A percentile compares a stretch with the other conserved stretches of the same genome.
phyloP scores from a whole-genome alignment of 2,329 filamentous ascomycete species.

The Cladophialophora bantiana region DNA sequence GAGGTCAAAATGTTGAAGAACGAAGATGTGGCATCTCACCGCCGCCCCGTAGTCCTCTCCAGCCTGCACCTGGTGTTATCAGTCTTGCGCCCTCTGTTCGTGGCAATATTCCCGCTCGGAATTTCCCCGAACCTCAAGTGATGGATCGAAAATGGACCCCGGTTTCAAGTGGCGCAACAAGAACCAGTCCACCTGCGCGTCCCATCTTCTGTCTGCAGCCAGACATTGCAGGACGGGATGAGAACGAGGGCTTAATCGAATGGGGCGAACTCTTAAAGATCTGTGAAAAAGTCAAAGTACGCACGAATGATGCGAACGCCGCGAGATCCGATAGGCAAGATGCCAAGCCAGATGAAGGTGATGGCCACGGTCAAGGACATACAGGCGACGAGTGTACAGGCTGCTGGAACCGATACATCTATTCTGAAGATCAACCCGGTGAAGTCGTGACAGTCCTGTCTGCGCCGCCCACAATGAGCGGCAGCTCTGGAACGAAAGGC shows the following conservation, averaged over 20 bases:
- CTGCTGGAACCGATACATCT: constrained; percentile 6
- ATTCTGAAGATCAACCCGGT: not conserved
- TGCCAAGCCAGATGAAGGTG: not conserved
- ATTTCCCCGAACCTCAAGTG: not conserved
- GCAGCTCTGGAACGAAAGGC: not conserved
- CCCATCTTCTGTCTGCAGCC: constrained; percentile 51
- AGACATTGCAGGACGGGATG: constrained; percentile 52
- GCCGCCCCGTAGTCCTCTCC: constrained; percentile 12
- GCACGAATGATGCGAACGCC: not conserved
- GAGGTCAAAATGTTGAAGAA: not conserved
- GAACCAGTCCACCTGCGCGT: not conserved
- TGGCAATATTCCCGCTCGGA: not conserved
- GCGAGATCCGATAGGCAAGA: not conserved
- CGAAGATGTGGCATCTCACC: not conserved
- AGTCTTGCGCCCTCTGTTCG: not conserved
- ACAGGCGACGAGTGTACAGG: constrained; percentile 20
- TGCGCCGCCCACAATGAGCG: constrained; percentile 11
- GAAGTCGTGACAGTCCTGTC: constrained; percentile 13
- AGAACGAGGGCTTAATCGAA: constrained; percentile 53
- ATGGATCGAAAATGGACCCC: constrained; percentile 1
- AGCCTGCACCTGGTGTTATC: not conserved
- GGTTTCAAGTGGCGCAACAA: constrained; percentile 1
- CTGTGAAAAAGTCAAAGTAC: constrained; percentile 44
- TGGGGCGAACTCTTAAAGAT: constrained; percentile 54
- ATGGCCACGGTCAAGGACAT: not conserved